phyloP scores from a whole-genome alignment of 768 basidiomycete species.

The Lepiota brunneoincarnata region DNA sequence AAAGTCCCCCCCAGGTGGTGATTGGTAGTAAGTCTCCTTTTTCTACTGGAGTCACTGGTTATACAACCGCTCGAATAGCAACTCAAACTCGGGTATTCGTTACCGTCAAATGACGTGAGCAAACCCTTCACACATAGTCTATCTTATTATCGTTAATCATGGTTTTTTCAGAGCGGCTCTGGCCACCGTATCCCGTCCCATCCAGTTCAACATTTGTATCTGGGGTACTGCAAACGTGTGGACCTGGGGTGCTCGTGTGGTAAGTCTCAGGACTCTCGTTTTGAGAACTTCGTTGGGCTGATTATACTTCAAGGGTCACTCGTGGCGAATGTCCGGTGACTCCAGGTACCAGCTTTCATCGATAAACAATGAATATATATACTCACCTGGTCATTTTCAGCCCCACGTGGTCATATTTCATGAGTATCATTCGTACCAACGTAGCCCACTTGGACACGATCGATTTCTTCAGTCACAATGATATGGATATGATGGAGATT shows the following conservation, averaged over 20 bases:
- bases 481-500: constrained; percentile 13
- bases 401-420: constrained; percentile 49
- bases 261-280: constrained; percentile 17
- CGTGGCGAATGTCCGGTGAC: constrained; percentile 53
- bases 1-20: constrained; percentile 32
- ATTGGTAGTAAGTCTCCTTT: constrained; percentile 45
- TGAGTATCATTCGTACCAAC: constrained; percentile 41
- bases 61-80: constrained; percentile 24
- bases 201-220: constrained; percentile 50
- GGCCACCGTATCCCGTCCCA: constrained; percentile 38
- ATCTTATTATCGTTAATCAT: background rate
- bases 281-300: background rate
- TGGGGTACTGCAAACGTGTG: constrained; percentile 57
- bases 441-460: constrained; percentile 21
- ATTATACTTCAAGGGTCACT: constrained; percentile 40
- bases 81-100: constrained; percentile 56
- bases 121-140: background rate
- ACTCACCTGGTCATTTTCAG: constrained; percentile 17
- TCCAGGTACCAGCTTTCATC: constrained; percentile 26
- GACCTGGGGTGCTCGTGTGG: constrained; percentile 55
- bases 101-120: constrained; percentile 55
- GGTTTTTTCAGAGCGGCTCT: constrained; percentile 37
- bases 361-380: background rate
- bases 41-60: background rate
- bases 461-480: constrained; percentile 11